Base-by-base conservation (phyloP, 352 stramenopile genomes). In the Phytophthora boehmeriae region DNA sequence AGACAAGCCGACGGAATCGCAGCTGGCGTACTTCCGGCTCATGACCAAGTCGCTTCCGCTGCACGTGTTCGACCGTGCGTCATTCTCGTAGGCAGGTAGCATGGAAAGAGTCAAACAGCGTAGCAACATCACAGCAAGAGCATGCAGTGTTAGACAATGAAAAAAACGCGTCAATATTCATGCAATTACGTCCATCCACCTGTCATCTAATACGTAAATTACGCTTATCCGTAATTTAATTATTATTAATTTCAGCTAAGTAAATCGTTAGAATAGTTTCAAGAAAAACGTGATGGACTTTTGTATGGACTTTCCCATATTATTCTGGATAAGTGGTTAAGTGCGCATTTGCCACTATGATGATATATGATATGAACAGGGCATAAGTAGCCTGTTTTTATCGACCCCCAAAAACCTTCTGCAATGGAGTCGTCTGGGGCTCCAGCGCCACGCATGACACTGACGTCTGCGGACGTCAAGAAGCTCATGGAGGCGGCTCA, bases 41-140 rank as follows among this genome's bases (percentile, higher is more conserved):
- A 94, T 94, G 85, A 94, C 85, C 66, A 94, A 94, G 73, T 73
- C 79, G 45, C 75, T 92, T 53, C 85, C 83, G 50, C 76, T 91
- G 13, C 75, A 83, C 68, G 85, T 94, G 35, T 91, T 89, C 51
- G 85, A 94, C 66, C 85, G 85, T 65, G 85, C 85, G 65, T 92
- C 85, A 56, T 92, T 92, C 66, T 87, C 79, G 68, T 94, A 94
- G 59, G 71, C 65, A 9, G 42, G 16, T 35, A n/a, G 44, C 13
- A 44, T 39, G 34, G 34, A 39, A 39, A n/a, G 2, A 39, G 34
- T 39, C 34, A 44, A 44, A 20, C 38, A 44, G 38, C 38, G n/a
- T 44, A 50, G 41, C 54, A 54, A 20, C 45, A 52, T 28, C 53
- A 63, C 23, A 35, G 14, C 47, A 61, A 67, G 59, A 43, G 41